Base-by-base conservation (phyloP, 2,329 filamentous ascomycete species). In the Fusarium sp. region DNA sequence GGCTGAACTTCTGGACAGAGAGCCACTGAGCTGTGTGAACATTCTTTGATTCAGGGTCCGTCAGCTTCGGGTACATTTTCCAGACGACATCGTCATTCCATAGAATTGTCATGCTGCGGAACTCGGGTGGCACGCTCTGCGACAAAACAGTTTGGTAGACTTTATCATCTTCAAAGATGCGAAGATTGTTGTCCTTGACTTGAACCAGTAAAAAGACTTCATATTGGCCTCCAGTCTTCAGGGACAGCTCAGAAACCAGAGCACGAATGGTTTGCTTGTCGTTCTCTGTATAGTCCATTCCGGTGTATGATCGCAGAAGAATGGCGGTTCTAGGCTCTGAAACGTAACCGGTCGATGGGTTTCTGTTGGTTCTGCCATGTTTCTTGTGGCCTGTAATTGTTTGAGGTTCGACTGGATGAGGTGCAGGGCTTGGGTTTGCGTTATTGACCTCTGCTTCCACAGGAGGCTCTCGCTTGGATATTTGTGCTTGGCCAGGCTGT, bases 121-220 rank as follows among this genome's bases (percentile, higher is more conserved):
- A 88, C 72, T 94, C 90, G 19, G 79, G 72, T 0, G 91, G 90
- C 2, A 93, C 84, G 53, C 84, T 84, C 44, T 85, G 80, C 15
- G 82, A 75, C 6, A 93, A 78, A 4, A 88, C 80, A 19, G 80
- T 76, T 31, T 86, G 78, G 69, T 92, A 90, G 2, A 82, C 79
- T 25, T 80, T 77, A 10, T 82, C 74, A 64, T 85, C 80, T n/a
- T 83, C 80, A 75, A 84, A 88, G 41, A 90, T 86, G 19, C 82
- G 78, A 13, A 80, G 75, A 4, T 78, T 76, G 43, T 80, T 76
- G 51, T 89, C 85, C 73, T 90, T 92, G 75, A 93, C 88, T 61
- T 96, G 91, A 13, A 96, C 84, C 23, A 96, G 82, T 27, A 96
- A 79, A 70, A 91, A 91, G 2, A 95, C 87, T 66, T 93, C 86